A percentile compares a stretch with the other conserved stretches of the same genome.
Conservation (phyloP, 495 filamentous ascomycete species). For the Penicillium bovifimosum region DNA sequence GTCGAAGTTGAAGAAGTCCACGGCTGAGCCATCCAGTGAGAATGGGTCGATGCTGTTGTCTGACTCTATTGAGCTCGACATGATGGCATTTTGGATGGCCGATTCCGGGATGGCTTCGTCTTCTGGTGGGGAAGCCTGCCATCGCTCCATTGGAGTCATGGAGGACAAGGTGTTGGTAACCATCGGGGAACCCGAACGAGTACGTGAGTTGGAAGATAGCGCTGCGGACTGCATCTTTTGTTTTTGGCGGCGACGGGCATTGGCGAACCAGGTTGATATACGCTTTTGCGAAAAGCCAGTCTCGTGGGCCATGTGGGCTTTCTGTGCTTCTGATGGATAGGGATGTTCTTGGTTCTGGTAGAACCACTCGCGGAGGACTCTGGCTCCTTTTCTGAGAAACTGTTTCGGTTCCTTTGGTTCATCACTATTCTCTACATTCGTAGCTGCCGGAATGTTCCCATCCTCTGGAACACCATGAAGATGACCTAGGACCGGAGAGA, state of each 20-base stretch:
- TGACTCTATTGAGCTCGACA: slow-evolving; percentile 55
- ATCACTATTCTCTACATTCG: not conserved
- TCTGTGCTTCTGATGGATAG: slow-evolving; percentile 35
- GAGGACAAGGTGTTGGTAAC: slow-evolving; percentile 44
- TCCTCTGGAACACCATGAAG: slow-evolving; percentile 39
- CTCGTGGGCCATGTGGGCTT: slow-evolving; percentile 23
- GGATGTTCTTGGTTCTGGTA: slow-evolving; percentile 42
- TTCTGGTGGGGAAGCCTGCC: slow-evolving; percentile 76
- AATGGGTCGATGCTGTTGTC: slow-evolving; percentile 48
- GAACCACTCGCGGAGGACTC: slow-evolving; percentile 39
- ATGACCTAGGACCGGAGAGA: slow-evolving; percentile 38
- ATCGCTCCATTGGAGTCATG: slow-evolving; percentile 68
- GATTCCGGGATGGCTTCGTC: slow-evolving; percentile 45
- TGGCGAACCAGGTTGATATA: slow-evolving; percentile 40
- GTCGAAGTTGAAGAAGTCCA: slow-evolving; percentile 24
- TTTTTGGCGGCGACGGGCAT: slow-evolving; percentile 39
- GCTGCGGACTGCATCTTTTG: slow-evolving; percentile 45
- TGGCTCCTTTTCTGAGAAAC: slow-evolving; percentile 55
- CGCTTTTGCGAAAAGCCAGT: slow-evolving; percentile 34
- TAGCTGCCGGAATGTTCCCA: slow-evolving; percentile 6
- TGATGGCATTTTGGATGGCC: slow-evolving; percentile 32
- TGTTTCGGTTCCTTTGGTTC: slow-evolving; percentile 42
- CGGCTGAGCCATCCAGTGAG: slow-evolving; percentile 20
- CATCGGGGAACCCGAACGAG: slow-evolving; percentile 34
- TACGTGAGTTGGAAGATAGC: slow-evolving; percentile 46